A percentile compares a stretch with the other conserved stretches of the same genome.
Conservation (phyloP, 345 rosid species). For the Euphorbia tirucalli region DNA sequence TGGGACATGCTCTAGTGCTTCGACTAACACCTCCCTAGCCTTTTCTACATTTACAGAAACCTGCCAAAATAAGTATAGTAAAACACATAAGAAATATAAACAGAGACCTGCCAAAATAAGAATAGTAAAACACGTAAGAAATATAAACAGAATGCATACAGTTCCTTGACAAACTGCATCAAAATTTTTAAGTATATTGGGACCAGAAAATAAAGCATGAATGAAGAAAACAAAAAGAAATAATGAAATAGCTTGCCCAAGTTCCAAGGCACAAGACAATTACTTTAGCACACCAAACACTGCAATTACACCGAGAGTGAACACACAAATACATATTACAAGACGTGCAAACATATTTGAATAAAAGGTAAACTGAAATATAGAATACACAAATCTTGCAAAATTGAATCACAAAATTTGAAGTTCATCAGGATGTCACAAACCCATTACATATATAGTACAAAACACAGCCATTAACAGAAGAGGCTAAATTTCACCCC, state of each 20-base stretch:
- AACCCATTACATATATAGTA: not conserved
- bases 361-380: too few species aligned
- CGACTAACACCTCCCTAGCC: slow-evolving; percentile 64
- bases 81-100: slow-evolving; percentile 14
- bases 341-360: not conserved
- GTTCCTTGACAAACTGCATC: not conserved
- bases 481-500: too few species aligned
- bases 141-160: not conserved
- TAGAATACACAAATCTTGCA: not conserved
- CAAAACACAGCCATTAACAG: too few species aligned
- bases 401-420: not conserved
- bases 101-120: slow-evolving; percentile 47
- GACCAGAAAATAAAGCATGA: not conserved
- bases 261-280: not conserved
- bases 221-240: not conserved
- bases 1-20: slow-evolving; percentile 76
- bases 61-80: slow-evolving; percentile 33
- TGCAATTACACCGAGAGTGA: not conserved
- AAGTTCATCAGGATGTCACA: not conserved
- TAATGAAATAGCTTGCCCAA: not conserved
- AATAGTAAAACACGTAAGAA: not conserved
- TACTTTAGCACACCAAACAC: not conserved
- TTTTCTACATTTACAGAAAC: slow-evolving; percentile 66
- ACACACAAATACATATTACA: not conserved
- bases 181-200: not conserved